Base-by-base conservation (phyloP, 1,139 yeast genomes). In the Spencermartinsiella ligniputridi region DNA sequence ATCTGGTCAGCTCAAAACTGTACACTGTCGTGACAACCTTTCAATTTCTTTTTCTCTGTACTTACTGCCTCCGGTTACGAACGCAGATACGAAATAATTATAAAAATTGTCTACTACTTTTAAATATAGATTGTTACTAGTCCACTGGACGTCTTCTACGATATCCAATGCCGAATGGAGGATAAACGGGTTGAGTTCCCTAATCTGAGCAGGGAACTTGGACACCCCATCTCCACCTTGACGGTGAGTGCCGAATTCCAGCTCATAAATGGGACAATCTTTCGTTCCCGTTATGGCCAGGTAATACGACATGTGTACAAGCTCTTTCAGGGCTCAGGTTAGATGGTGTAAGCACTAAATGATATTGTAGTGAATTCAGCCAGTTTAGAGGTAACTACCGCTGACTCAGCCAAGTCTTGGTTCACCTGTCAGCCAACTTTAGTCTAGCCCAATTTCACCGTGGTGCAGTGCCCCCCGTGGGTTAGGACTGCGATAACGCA, bases 71-170 rank as follows among this genome's bases (percentile, higher is more conserved):
- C 90, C 92, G 0, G 97, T 88, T 27, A 90, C 73, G 62, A 81
- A 92, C 11, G 94, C 95, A 44, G 88, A 84, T 17, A 92, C 79
- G 47, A 74, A 70, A 51, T 83, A 78, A 2, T 94, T 94, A 62
- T 90, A 87, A 63, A 89, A 92, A 39, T 83, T 81, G 66, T 92
- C 98, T 15, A 92, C 78, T 41, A 79, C 78, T 39, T 92, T 92
- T 51, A 89, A 68, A 57, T 86, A 77, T 61, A 83, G 71, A 36
- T 75, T 72, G 51, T 74, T 78, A 12, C 79, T 71, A 40, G 79
- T 75, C 95, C 96, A 90, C 58, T 89, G 97, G 2, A 79, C 69
- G 55, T 89, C 96, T 54, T 92, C 97, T 1, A 94, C 81, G 17
- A 92, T 72, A 61, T 92, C 99, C 34, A 94, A 68, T 2, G 97